Percentiles rank a stretch among this genome's conserved stretches.
Evolutionary conservation across 495 filamentous ascomycete genomes (phyloP).

Genomic region (Penicillium paradoxum): DNA sequence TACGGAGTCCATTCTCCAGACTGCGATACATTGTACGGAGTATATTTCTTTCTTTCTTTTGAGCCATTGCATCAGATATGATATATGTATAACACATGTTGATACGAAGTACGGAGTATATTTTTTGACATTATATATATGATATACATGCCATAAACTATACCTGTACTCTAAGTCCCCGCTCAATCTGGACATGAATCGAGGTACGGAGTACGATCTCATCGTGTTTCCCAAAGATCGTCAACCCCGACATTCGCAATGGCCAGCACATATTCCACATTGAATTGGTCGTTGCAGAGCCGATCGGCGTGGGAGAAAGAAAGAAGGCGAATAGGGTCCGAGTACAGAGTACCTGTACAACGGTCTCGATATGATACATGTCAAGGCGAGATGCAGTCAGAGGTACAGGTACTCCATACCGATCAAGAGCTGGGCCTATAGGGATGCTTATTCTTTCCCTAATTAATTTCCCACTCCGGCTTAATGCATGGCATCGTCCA

Average conservation of each 20-base stretch:
- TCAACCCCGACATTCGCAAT: background rate
- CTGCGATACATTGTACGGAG: too few species aligned
- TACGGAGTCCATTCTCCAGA: too few species aligned
- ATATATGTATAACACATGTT: too few species aligned
- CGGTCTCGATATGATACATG: background rate
- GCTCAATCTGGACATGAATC: too few species aligned
- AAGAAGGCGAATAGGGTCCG: background rate
- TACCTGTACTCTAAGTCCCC: background rate
- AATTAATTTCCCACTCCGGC: background rate
- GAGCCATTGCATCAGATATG: too few species aligned
- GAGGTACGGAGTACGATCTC: too few species aligned
- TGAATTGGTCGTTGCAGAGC: background rate
- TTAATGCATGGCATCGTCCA: slow-evolving; percentile 10
- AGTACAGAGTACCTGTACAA: background rate
- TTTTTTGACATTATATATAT: background rate
- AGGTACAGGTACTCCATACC: too few species aligned
- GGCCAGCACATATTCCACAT: background rate
- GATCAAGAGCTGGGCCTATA: too few species aligned
- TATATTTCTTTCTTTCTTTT: too few species aligned
- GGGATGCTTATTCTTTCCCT: background rate
- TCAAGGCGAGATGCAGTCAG: background rate
- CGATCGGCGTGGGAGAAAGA: background rate
- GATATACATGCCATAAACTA: background rate
- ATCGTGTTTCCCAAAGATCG: background rate
- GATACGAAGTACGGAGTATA: too few species aligned